Base-by-base conservation (phyloP, 345 rosid species). In the Carallia pectinifolia region DNA sequence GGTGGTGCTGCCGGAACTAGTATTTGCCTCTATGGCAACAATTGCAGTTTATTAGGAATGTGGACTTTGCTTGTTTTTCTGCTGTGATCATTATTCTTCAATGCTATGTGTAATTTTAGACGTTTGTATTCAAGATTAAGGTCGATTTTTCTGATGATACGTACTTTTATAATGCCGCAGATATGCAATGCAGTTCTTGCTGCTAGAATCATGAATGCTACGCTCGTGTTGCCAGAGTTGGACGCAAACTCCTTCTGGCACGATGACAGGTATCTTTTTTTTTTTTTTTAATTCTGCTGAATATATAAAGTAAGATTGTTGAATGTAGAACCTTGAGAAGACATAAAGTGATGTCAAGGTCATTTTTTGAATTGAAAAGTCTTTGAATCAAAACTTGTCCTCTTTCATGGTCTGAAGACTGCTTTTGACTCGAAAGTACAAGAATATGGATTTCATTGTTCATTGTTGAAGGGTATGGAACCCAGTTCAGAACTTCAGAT, bases 171-270 rank as follows among this genome's bases (percentile, higher is more conserved):
- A 55, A 53, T 81, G 62, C 74, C 70, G 58, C 81, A 95, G 99
- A 95, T 92, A 62, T 95, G 99, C 77, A 95, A 95, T 84, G 98
- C 98, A 2, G 99, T 95, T 76, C 99, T 95, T 82, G 98, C 98
- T 80, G 99, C 99, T 30, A 85, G 99, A 76, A 92, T 95, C 81
- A 89, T 95, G 99, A 95, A 95, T 83, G 99, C 99, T 67, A 90
- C 97, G 4, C 99, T 95, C 61, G 96, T 95, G 80, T 75, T 95
- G 62, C 99, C 99, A 39, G 99, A 92, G 81, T 77, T 92, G 83
- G 99, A 95, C 74, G 97, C 96, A 56, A 95, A 95, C 87, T 90
- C 98, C 74, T 95, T 90, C 79, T 92, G 99, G 99, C 99, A 85
- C 71, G 99, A 95, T 82, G 97, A 89, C 77, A 95, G 94, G 99